phyloP scores from a whole-genome alignment of 148 eudicot species.

The Chenopodium berlandieri region DNA sequence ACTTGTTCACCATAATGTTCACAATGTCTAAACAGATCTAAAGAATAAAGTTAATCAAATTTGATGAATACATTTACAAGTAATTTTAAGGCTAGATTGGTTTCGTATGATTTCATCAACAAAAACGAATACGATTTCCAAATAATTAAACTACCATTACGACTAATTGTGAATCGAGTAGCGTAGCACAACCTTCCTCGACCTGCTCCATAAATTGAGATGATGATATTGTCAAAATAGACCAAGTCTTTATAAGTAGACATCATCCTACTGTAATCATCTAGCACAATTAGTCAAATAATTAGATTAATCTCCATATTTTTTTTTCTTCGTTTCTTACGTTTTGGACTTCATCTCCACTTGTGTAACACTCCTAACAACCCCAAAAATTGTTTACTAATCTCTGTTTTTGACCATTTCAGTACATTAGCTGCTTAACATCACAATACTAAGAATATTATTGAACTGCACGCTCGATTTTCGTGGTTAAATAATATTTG shows the following conservation, averaged over 20 bases:
- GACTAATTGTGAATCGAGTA: background rate
- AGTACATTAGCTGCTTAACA: background rate
- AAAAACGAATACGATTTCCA: background rate
- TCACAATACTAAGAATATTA: background rate
- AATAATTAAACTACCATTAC: background rate
- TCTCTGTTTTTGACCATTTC: slow-evolving; percentile 14
- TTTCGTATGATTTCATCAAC: background rate
- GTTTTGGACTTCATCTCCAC: background rate
- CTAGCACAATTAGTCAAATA: background rate
- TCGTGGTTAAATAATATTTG: background rate
- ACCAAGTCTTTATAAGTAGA: background rate
- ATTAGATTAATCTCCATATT: background rate
- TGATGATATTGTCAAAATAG: background rate
- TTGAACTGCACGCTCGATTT: background rate
- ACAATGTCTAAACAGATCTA: too few species aligned
- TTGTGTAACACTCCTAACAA: background rate
- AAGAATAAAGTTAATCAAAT: too few species aligned
- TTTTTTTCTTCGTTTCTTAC: background rate
- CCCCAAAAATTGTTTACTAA: background rate
- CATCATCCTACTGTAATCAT: slow-evolving; percentile 9
- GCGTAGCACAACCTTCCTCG: background rate
- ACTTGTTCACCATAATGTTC: background rate
- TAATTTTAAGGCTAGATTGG: background rate
- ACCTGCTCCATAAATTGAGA: background rate
- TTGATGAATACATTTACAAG: too few species aligned